phyloP scores from a whole-genome alignment of 164 flowering plant genomes.

The Macadamia integrifolia region DNA sequence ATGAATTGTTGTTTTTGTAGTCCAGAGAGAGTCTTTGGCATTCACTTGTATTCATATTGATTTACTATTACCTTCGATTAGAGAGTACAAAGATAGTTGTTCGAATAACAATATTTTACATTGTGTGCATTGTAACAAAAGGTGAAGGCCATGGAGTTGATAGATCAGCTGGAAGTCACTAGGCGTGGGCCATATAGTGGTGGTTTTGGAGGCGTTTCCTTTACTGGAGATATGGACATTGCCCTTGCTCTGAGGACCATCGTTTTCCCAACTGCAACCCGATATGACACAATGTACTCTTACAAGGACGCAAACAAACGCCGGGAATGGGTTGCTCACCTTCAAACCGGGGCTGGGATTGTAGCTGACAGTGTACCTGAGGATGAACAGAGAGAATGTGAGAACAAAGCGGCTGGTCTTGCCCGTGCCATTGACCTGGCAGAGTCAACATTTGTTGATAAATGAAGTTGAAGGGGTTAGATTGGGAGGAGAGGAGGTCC shows the following conservation, averaged over 20 bases:
- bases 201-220: slow-evolving; percentile 87
- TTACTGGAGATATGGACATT: slow-evolving; percentile 81
- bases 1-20: not conserved
- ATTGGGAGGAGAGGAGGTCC: no score
- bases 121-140: slow-evolving; percentile 14
- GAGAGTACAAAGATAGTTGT: not conserved
- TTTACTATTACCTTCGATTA: not conserved
- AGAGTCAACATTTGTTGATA: slow-evolving; percentile 64
- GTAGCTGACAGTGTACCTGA: slow-evolving; percentile 82
- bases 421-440: slow-evolving; percentile 92
- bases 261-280: slow-evolving; percentile 62
- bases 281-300: slow-evolving; percentile 76
- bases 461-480: slow-evolving; percentile 1
- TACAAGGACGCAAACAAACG: slow-evolving; percentile 60
- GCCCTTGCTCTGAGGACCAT: slow-evolving; percentile 87
- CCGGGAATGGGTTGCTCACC: slow-evolving; percentile 87
- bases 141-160: slow-evolving; percentile 96
- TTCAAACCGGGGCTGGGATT: slow-evolving; percentile 88
- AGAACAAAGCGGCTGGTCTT: slow-evolving; percentile 87
- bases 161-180: slow-evolving; percentile 69
- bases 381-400: slow-evolving; percentile 80
- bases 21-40: not conserved
- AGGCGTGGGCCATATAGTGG: slow-evolving; percentile 94
- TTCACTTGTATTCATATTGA: not conserved
- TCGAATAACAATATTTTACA: not conserved